These are phyloP conservation scores for Aspergillus campestris DNA, from an alignment of 495 filamentous ascomycete genomes.

Conservation along the genomic window DNA sequence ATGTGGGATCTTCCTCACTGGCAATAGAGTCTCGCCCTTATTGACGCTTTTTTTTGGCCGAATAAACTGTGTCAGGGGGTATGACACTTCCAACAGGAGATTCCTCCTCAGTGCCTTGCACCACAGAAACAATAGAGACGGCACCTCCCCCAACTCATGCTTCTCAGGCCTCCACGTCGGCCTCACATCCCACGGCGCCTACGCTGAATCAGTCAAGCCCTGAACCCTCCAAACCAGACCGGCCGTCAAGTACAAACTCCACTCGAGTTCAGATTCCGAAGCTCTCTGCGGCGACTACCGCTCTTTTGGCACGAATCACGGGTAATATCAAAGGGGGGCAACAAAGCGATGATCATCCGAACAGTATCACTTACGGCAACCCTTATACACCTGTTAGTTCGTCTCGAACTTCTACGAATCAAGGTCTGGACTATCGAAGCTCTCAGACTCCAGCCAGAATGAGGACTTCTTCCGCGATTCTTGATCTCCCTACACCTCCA, in stretches of 20 bases:
- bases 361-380: too few species aligned
- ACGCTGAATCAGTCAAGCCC: background rate
- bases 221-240: conserved; percentile 2
- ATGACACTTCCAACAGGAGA: conserved; percentile 24
- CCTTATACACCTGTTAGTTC: too few species aligned
- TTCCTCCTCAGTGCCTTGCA: conserved; percentile 12
- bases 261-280: conserved; percentile 15
- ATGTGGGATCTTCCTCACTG: background rate
- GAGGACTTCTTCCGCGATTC: conserved; percentile 17
- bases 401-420: background rate
- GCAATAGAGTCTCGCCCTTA: background rate
- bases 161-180: conserved; percentile 6
- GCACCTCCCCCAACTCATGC: conserved; percentile 9
- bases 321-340: conserved; percentile 11
- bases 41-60: too few species aligned
- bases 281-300: conserved; percentile 18
- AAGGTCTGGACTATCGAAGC: background rate
- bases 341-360: background rate
- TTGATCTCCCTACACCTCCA: conserved; percentile 17
- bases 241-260: conserved; percentile 6
- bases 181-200: conserved; percentile 8
- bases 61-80: conserved; percentile 1
- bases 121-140: conserved; percentile 12
- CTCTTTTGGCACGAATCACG: conserved; percentile 17
- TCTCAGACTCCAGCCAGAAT: conserved; percentile 5